Evolutionary conservation across 2,329 filamentous ascomycete genomes (phyloP).

Genomic region (Alternaria hordeiaustralica): DNA sequence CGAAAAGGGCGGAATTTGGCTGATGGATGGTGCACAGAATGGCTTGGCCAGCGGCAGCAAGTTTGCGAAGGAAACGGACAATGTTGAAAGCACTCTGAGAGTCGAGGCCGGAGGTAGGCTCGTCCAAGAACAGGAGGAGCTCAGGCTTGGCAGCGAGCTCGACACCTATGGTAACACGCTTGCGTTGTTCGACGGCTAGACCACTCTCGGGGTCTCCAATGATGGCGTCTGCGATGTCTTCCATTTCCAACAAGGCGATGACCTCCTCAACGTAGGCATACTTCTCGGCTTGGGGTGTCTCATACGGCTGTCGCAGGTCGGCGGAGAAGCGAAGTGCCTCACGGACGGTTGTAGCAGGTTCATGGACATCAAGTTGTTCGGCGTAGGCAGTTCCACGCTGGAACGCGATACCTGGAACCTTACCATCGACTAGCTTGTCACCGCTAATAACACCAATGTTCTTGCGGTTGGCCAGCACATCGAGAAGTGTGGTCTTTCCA

Average conservation of each 20-base stretch:
- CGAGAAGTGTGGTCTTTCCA: constrained; percentile 84
- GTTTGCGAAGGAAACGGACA: constrained; percentile 77
- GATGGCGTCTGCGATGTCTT: constrained; percentile 69
- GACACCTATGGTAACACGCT: constrained; percentile 67
- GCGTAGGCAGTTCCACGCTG: constrained; percentile 70
- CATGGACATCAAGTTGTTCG: constrained; percentile 70
- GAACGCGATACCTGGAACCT: constrained; percentile 64
- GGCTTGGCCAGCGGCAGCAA: constrained; percentile 80
- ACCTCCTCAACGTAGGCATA: constrained; percentile 71
- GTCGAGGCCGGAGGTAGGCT: constrained; percentile 78
- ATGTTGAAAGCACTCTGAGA: constrained; percentile 78
- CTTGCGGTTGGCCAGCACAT: constrained; percentile 72
- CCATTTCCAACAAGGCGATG: constrained; percentile 69
- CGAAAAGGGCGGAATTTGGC: constrained; percentile 83
- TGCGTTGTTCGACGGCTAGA: constrained; percentile 69
- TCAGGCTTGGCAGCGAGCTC: constrained; percentile 71
- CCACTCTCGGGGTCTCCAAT: constrained; percentile 67
- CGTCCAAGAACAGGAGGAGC: constrained; percentile 77
- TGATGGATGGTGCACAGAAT: constrained; percentile 93
- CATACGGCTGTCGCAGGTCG: constrained; percentile 66
- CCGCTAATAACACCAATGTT: constrained; percentile 70
- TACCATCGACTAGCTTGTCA: constrained; percentile 68
- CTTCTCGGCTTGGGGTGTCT: constrained; percentile 65
- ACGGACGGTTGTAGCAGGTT: constrained; percentile 66
- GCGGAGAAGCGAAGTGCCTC: constrained; percentile 72